Conservation (phyloP, 2,329 filamentous ascomycete species). For the Xylaria polymorpha region DNA sequence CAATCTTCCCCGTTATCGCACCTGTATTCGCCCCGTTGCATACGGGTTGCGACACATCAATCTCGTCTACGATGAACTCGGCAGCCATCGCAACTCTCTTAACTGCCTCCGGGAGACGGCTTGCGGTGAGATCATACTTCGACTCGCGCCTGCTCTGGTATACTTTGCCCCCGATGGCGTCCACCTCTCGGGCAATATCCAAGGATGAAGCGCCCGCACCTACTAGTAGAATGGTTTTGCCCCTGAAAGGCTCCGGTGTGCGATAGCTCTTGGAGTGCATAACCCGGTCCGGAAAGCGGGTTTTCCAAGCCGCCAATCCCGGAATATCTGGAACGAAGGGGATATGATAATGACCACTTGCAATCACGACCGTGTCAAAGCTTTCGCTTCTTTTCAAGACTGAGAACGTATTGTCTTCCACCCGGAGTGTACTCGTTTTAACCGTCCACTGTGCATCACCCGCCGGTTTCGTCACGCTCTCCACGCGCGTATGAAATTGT, state of each 20-base stretch:
- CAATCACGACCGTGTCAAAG: slow-evolving; percentile 75
- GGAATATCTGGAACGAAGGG: slow-evolving; percentile 70
- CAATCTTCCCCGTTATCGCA: slow-evolving; percentile 61
- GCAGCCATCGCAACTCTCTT: slow-evolving; percentile 64
- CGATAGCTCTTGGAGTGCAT: slow-evolving; percentile 80
- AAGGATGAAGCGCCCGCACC: slow-evolving; percentile 63
- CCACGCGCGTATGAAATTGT: slow-evolving; percentile 69
- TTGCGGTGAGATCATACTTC: slow-evolving; percentile 66
- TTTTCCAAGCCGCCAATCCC: slow-evolving; percentile 69
- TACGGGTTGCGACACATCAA: slow-evolving; percentile 22
- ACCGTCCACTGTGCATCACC: slow-evolving; percentile 61
- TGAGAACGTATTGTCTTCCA: slow-evolving; percentile 37
- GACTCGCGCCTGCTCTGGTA: slow-evolving; percentile 69
- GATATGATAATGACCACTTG: slow-evolving; percentile 74
- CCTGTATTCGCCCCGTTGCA: slow-evolving; percentile 42
- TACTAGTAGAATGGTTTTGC: slow-evolving; percentile 63
- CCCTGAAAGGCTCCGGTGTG: slow-evolving; percentile 65
- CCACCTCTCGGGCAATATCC: slow-evolving; percentile 57
- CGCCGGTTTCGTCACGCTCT: slow-evolving; percentile 58
- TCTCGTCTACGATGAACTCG: slow-evolving; percentile 56
- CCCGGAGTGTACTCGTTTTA: slow-evolving; percentile 58
- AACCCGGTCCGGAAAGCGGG: slow-evolving; percentile 62
- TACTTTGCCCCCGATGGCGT: slow-evolving; percentile 52
- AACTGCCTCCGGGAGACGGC: slow-evolving; percentile 64
- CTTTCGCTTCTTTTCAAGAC: slow-evolving; percentile 50